phyloP scores from a whole-genome alignment of 805 yeast species.

The Candida namnaoensis region DNA sequence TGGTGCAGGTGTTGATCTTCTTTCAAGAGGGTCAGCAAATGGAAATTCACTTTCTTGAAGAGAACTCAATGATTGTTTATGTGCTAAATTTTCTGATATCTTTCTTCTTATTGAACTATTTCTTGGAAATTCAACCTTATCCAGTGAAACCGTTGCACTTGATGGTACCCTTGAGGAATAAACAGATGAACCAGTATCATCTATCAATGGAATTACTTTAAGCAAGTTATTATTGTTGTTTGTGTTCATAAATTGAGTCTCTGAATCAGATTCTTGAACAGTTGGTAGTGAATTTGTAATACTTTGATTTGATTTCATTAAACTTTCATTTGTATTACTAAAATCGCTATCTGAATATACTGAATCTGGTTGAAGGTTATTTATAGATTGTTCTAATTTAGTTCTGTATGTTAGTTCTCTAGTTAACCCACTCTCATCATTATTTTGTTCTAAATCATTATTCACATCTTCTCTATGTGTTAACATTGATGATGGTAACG shows the following conservation, averaged over 20 bases:
- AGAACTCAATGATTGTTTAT: too few relatives aligned
- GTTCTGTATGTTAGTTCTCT: slow-evolving; percentile 18
- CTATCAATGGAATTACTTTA: too few relatives aligned
- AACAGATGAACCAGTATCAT: too few relatives aligned
- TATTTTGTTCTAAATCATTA: not conserved
- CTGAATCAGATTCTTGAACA: too few relatives aligned
- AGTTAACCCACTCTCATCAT: not conserved
- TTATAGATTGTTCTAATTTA: slow-evolving; percentile 13
- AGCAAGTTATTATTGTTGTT: too few relatives aligned
- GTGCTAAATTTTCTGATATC: too few relatives aligned
- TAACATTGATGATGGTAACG: slow-evolving; percentile 10
- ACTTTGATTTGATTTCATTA: not conserved
- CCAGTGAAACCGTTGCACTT: too few relatives aligned
- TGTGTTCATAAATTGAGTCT: too few relatives aligned
- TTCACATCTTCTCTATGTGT: not conserved
- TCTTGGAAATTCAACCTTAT: too few relatives aligned
- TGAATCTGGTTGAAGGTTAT: slow-evolving; percentile 13
- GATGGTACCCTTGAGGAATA: too few relatives aligned
- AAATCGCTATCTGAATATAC: slow-evolving; percentile 7
- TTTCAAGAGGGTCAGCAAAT: slow-evolving; percentile 15
- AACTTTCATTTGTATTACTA: slow-evolving; percentile 6
- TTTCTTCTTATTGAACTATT: too few relatives aligned
- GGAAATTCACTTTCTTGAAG: slow-evolving; percentile 4
- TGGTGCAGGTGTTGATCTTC: slow-evolving; percentile 19
- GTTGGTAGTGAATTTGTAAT: too few relatives aligned